Conservation (phyloP, 306 rosid genomes). For the Rubus parviflorus region DNA sequence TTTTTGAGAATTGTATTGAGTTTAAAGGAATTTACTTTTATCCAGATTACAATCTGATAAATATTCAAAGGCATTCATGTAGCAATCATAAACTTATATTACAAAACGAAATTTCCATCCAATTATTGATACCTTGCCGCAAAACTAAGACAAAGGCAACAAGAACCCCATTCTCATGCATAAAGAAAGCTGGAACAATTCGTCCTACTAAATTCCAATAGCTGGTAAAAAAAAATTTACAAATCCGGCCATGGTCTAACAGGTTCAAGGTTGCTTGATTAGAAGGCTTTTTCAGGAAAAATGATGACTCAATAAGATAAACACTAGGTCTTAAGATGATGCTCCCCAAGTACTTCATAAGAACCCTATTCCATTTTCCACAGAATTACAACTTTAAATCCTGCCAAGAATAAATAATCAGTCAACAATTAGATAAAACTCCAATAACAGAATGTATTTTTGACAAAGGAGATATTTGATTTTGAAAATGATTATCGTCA, state of each 20-base stretch:
- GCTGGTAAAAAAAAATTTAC: background rate
- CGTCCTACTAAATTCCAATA: background rate
- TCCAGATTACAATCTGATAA: background rate
- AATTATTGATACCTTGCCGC: background rate
- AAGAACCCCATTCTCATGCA: background rate
- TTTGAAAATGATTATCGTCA: background rate
- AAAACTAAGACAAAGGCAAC: background rate
- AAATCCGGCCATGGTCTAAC: background rate
- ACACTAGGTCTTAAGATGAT: background rate
- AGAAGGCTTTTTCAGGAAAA: background rate
- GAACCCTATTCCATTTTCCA: constrained; percentile 5
- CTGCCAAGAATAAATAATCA: constrained; percentile 39
- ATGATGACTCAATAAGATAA: background rate
- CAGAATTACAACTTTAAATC: constrained; percentile 44
- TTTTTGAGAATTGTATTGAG: background rate
- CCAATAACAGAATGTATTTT: background rate
- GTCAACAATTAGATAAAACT: background rate
- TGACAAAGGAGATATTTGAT: background rate
- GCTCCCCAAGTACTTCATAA: background rate
- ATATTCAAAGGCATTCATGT: background rate
- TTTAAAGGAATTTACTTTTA: background rate
- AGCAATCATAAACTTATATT: background rate
- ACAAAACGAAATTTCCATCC: background rate
- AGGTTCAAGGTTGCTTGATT: background rate
- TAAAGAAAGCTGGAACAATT: background rate